Base-by-base conservation (phyloP, 768 basidiomycete species). In the Plicaturopsis crispa region DNA sequence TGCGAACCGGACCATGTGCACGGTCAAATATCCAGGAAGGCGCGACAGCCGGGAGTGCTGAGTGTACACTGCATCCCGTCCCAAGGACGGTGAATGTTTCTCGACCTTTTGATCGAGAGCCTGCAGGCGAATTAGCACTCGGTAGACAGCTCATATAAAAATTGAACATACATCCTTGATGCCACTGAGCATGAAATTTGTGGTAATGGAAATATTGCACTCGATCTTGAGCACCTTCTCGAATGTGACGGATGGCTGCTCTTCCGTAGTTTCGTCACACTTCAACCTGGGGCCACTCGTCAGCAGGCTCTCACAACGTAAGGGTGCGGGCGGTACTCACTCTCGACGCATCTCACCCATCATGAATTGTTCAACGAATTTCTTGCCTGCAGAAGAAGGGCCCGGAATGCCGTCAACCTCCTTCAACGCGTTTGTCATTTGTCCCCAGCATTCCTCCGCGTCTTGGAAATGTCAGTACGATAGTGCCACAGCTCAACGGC, bases 1-100 rank as follows among this genome's bases (percentile, higher is more conserved):
- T 39, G 81, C 84, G 58, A 98, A 99, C 33, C 96, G 85, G 10
- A 93, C 92, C 84, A 97, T 88, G 50, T 98, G 91, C 4, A 98
- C 77, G 4, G 83, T 80, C 16, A 96, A 72, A 51, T 87, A 93
- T 4, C 76, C 59, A 0, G 96, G 96, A 10, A 98, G 66, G 16
- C 93, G 75, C 8, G 87, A 77, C 35, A 99, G 52, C 6, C 91
- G 80, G 3, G 86, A 83, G 24, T 75, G 78, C 52, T 88, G 81
- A 16, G 69, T 78, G 65, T 98, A 98, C 0, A 72, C 58, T 0
- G 93, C 93, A 30, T 86, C 73, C 10, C 92, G 78, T 1, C 78
- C 82, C 2, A 99, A 69, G 3, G 77, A 70, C 0, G 86, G 76
- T 1, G 89, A 92, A 26, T 67, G 70, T 63, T 99, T 98, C 45